phyloP scores from a whole-genome alignment of 2,329 filamentous ascomycete genomes.

The Trichophyton simii region DNA sequence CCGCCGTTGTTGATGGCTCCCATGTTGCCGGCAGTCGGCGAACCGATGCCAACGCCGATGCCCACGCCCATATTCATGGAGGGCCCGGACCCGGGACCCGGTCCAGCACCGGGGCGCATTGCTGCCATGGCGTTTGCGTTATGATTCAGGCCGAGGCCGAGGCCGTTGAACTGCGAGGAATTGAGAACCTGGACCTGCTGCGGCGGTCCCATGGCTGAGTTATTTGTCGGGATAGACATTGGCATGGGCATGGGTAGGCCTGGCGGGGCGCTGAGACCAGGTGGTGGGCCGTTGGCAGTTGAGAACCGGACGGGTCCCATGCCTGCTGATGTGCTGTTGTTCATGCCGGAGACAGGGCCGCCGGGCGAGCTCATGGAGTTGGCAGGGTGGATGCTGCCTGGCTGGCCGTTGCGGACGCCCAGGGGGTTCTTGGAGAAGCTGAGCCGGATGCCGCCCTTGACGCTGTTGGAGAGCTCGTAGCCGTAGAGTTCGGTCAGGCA shows the following conservation, averaged over 20 bases:
- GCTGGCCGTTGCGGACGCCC: slow-evolving; percentile 71
- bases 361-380: slow-evolving; percentile 29
- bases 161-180: slow-evolving; percentile 26
- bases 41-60: background rate
- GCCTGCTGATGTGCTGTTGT: slow-evolving; percentile 27
- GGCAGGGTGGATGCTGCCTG: slow-evolving; percentile 40
- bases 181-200: slow-evolving; percentile 23
- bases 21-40: slow-evolving; percentile 9
- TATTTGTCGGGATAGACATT: slow-evolving; percentile 10
- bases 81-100: background rate
- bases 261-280: slow-evolving; percentile 64
- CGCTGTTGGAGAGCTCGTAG: slow-evolving; percentile 72
- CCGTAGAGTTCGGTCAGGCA: slow-evolving; percentile 84
- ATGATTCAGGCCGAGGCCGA: slow-evolving; percentile 25
- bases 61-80: background rate
- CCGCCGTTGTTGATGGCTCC: slow-evolving; percentile 12
- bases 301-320: slow-evolving; percentile 52
- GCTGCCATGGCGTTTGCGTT: slow-evolving; percentile 10
- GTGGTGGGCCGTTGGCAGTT: slow-evolving; percentile 63
- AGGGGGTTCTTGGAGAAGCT: slow-evolving; percentile 97
- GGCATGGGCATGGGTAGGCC: slow-evolving; percentile 43
- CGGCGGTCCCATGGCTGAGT: slow-evolving; percentile 16
- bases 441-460: slow-evolving; percentile 86
- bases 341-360: slow-evolving; percentile 29
- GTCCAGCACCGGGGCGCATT: slow-evolving; percentile 9